Evolutionary conservation across 2,329 filamentous ascomycete genomes (phyloP).

Genomic region (Apiospora saccharicola): DNA sequence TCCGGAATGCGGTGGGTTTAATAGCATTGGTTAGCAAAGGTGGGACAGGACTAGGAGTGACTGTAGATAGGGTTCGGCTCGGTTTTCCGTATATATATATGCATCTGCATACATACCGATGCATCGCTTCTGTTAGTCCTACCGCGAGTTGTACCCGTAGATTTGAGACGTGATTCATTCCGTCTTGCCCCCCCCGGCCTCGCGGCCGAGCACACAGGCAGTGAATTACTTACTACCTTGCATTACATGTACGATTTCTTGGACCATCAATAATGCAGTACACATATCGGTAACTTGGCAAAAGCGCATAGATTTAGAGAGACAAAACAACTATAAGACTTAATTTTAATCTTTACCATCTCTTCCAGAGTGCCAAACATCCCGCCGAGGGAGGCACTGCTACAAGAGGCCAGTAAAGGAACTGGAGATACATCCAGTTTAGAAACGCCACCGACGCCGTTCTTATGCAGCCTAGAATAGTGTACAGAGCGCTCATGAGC

Average conservation of each 20-base stretch:
- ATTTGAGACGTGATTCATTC: neutral
- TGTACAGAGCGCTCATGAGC: constrained; percentile 22
- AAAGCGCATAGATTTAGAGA: neutral
- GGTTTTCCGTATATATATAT: neutral
- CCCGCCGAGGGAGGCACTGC: constrained; percentile 14
- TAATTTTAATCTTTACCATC: constrained; percentile 9
- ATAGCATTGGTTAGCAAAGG: neutral
- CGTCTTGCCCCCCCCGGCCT: too few species aligned
- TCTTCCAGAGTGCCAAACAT: constrained; percentile 6
- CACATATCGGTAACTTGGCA: neutral
- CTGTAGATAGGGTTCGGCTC: neutral
- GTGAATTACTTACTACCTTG: neutral
- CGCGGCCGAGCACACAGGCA: neutral
- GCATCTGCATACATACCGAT: neutral
- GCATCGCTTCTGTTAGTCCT: neutral
- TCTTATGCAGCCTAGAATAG: constrained; percentile 22
- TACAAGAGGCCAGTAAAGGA: neutral
- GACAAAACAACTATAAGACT: neutral
- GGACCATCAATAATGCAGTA: neutral
- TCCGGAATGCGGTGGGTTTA: neutral
- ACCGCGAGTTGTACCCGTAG: neutral
- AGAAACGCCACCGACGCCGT: constrained; percentile 24
- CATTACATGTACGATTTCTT: neutral
- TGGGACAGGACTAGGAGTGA: neutral
- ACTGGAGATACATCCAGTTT: constrained; percentile 9